phyloP scores from a whole-genome alignment of 2,329 filamentous ascomycete genomes.

The Colletotrichum sp. region DNA sequence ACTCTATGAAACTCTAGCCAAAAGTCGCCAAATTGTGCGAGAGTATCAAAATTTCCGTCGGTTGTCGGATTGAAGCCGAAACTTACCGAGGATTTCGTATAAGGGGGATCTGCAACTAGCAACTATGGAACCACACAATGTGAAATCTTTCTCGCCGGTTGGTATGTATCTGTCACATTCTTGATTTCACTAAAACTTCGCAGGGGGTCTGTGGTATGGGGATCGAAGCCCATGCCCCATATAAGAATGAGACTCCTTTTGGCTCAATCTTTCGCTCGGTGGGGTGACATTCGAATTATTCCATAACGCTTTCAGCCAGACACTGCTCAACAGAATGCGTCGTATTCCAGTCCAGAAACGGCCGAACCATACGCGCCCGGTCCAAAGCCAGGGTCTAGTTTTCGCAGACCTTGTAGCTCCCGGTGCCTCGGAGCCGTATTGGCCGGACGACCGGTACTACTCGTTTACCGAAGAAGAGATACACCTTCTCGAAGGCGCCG shows the following conservation, averaged over 20 bases:
- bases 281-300: not conserved
- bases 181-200: not conserved
- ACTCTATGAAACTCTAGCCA: not conserved
- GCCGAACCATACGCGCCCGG: not conserved
- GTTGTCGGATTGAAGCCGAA: not conserved
- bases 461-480: not conserved
- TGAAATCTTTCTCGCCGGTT: not conserved
- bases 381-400: conserved; percentile 3
- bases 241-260: not conserved
- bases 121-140: not conserved
- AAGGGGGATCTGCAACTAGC: not conserved
- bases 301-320: not conserved
- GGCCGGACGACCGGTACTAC: conserved; percentile 4
- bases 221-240: not conserved
- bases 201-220: no score
- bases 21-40: not conserved
- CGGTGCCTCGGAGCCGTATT: not conserved
- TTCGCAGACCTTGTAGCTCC: not conserved
- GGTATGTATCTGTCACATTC: not conserved
- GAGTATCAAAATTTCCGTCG: not conserved
- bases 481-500: not conserved
- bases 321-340: not conserved
- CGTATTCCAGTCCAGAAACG: not conserved
- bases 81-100: not conserved
- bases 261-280: not conserved